Evolutionary conservation across 495 filamentous ascomycete species (phyloP), one percentile per base, ranked within the genome.

Genomic region (Astrocystis sublimbata): DNA sequence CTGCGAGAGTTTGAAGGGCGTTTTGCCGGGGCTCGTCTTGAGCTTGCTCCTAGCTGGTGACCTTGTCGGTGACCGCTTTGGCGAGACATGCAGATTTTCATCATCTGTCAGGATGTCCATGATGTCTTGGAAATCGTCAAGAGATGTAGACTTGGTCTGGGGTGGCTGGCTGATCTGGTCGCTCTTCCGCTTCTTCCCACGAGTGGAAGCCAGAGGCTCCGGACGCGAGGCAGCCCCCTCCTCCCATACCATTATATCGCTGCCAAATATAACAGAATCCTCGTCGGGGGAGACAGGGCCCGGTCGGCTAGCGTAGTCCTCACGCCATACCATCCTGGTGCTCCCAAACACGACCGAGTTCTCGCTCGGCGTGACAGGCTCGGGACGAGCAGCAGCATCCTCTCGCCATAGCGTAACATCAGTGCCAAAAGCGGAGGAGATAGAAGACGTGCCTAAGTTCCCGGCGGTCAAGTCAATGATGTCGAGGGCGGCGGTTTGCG

Each of bases 401-500:
- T 89, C 87, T 15, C 74, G 75, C 88, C 87, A 91, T 62, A 89
- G 35, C 35, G 70, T 71, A 38, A 73, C 76, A 33, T 85, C 74
- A 15, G 86, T 83, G 9, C 81, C 78, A 70, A 88, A 81, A 4
- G 75, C 75, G 59, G 79, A 56, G 6, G 78, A 78, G 49, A 72
- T 75, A 19, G 78, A 66, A 30, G 41, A 76, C 47, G 38, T 73
- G 62, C 21, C 72, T 66, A 58, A 62, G 67, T 75, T 84, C 40
- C 84, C 86, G 13, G 81, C 85, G 1, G 90, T 94, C 40, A 96
- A 72, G 67, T 94, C 92, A 58, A 94, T 81, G 0, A 87, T 76
- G 50, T 89, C 87, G 33, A 89, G 49, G 33, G 51, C 52, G 59
- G 63, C 63, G 59, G 63, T 63, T 40, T 60, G 72, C n/a, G 68